Evolutionary conservation across 2,329 filamentous ascomycete genomes (phyloP), one percentile per base, ranked within the genome.

Genomic region (Aphanoascus verrucosus): DNA sequence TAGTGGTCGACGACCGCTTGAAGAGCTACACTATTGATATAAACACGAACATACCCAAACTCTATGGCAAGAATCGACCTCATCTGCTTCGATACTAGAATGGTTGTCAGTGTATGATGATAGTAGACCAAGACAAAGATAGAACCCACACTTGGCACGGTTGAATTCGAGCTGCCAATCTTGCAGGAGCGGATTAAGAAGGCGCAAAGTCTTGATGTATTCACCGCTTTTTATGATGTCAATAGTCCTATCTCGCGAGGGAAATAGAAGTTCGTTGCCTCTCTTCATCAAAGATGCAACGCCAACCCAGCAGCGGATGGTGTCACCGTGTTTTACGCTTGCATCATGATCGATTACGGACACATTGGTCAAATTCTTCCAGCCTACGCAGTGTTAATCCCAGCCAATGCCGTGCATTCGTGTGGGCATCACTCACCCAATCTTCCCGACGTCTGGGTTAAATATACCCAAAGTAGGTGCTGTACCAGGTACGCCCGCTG

Each of bases 261-360:
- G 79, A 69, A 94, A 95, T 5, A 95, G 75, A 60, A 83, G 82
- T 63, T 90, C 82, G 62, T 94, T 94, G 32, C 86, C 88, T 59
- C 83, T 75, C 62, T 93, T 84, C 85, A 94, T 93, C 52, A 88
- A 79, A 58, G 86, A 84, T 61, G 87, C 91, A 63, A 95, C 86
- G 37, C 87, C 85, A 0, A 87, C 82, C 89, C 89, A 95, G 66
- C 47, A 78, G 73, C 17, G 71, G 65, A 61, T 80, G 73, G 56
- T 63, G 41, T 60, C 57, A n/a, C 58, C 57, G 38, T 60, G 57
- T 32, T 59, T 60, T 15, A 49, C 34, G 37, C 52, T 55, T n/a
- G 54, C 47, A 46, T 60, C 57, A 31, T 58, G 55, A n/a, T 55
- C 51, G 19, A 47, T 59, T 5, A 60, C 54, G 6, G 58, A 58